phyloP scores from a whole-genome alignment of 2,329 filamentous ascomycete genomes.

The Alternaria hordeiaustralica region DNA sequence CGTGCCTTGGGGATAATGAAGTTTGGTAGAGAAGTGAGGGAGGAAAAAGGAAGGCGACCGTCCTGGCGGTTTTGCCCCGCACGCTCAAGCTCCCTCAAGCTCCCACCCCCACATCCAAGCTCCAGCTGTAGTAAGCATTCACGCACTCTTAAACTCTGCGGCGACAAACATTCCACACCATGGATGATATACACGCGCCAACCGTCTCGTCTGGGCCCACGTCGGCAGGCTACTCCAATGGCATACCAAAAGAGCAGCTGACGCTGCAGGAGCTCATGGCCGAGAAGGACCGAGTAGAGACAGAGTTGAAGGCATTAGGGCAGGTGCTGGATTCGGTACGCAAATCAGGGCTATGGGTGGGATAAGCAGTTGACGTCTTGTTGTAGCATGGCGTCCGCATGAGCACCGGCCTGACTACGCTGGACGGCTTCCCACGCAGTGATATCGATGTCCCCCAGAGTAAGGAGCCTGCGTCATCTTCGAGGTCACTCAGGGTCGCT shows the following conservation, averaged over 20 bases:
- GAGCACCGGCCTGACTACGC: slow-evolving; percentile 84
- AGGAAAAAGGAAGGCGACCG: not conserved
- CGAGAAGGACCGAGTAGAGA: slow-evolving; percentile 84
- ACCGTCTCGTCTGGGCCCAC: slow-evolving; percentile 80
- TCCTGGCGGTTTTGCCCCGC: slow-evolving; percentile 18
- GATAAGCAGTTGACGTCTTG: slow-evolving; percentile 20
- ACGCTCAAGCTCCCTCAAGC: slow-evolving; percentile 11
- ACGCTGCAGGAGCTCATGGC: slow-evolving; percentile 80
- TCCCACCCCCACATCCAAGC: slow-evolving; percentile 4
- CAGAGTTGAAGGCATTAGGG: slow-evolving; percentile 83
- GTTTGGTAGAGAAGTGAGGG: not conserved
- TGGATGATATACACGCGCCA: slow-evolving; percentile 73
- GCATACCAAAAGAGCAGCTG: slow-evolving; percentile 65
- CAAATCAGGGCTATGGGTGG: slow-evolving; percentile 6
- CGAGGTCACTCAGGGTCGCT: slow-evolving; percentile 72
- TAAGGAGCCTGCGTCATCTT: slow-evolving; percentile 51
- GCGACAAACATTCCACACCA: slow-evolving; percentile 41
- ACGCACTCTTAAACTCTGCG: not conserved
- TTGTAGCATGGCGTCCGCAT: slow-evolving; percentile 90
- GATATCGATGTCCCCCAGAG: slow-evolving; percentile 96
- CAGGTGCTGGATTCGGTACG: slow-evolving; percentile 86
- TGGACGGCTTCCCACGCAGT: slow-evolving; percentile 88
- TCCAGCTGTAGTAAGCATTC: not conserved
- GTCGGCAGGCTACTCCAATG: slow-evolving; percentile 64
- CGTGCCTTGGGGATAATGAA: not conserved